Conservation (phyloP, 495 filamentous ascomycete species). For the Penicillium ucsense region DNA sequence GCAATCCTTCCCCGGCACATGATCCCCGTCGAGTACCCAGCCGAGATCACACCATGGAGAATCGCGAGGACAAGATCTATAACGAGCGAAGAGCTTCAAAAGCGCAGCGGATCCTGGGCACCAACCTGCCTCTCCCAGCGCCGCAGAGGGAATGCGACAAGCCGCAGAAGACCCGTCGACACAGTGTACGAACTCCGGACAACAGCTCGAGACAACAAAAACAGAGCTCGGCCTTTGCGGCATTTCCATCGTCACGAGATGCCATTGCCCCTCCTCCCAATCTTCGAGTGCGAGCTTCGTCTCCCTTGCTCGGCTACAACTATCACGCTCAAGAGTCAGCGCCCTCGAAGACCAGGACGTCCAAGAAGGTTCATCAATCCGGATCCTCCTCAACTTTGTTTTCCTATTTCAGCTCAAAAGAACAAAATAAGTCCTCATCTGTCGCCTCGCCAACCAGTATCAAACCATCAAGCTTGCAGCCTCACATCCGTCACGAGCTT, state of each 20-base stretch:
- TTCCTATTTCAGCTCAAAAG: constrained; percentile 29
- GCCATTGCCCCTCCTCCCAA: constrained; percentile 14
- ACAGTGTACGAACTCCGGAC: constrained; percentile 24
- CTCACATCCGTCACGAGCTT: constrained; percentile 14
- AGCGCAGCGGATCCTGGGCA: constrained; percentile 31
- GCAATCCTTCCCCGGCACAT: constrained; percentile 15
- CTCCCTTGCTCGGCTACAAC: constrained; percentile 31
- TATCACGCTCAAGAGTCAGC: constrained; percentile 19
- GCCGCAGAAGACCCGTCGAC: constrained; percentile 12
- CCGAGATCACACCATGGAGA: constrained; percentile 14
- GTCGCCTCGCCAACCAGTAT: constrained; percentile 6
- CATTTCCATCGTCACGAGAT: constrained; percentile 19
- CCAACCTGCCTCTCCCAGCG: constrained; percentile 20
- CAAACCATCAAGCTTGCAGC: constrained; percentile 11
- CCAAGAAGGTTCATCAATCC: constrained; percentile 26
- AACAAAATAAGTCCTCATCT: constrained; percentile 6
- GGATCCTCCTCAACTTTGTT: constrained; percentile 29
- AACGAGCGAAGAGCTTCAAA: constrained; percentile 21
- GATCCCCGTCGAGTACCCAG: constrained; percentile 26
- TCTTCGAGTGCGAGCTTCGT: constrained; percentile 36
- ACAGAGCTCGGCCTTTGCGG: constrained; percentile 14
- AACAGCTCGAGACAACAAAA: constrained; percentile 9
- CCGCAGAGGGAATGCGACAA: constrained; percentile 14
- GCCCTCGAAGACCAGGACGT: constrained; percentile 17
- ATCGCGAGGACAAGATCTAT: constrained; percentile 9